A percentile compares a stretch with the other conserved stretches of the same genome.
Evolutionary conservation across 441 rosid species (phyloP).

Genomic region (Daphne laureola): DNA sequence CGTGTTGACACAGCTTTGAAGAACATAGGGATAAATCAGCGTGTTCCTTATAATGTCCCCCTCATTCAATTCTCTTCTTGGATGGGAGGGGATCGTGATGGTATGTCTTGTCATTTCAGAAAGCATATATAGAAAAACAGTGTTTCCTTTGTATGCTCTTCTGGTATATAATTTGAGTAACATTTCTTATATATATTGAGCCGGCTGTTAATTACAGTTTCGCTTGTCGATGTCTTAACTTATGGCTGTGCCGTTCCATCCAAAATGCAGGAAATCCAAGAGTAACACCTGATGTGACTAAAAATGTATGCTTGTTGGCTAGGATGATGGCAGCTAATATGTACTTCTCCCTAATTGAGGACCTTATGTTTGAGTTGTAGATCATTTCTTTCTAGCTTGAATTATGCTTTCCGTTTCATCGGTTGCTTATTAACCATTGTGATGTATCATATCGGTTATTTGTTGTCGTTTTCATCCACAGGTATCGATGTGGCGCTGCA

Average conservation of each 20-base stretch:
- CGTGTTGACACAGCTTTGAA: constrained; percentile 66
- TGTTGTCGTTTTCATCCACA: constrained; percentile 16
- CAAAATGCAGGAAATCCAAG: constrained; percentile 57
- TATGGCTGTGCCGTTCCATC: not conserved
- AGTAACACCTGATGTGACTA: constrained; percentile 80
- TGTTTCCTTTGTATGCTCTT: too few species aligned
- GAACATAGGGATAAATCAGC: constrained; percentile 71
- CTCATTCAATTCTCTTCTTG: constrained; percentile 91
- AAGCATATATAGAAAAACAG: too few species aligned
- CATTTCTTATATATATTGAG: too few species aligned
- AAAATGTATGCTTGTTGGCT: constrained; percentile 74
- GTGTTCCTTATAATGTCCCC: constrained; percentile 81
- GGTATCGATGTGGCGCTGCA: constrained; percentile 57
- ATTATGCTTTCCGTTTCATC: not conserved
- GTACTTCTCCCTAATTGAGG: constrained; percentile 68
- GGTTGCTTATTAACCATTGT: not conserved
- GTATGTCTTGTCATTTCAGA: constrained; percentile 23
- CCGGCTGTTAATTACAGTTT: too few species aligned
- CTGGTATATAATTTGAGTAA: too few species aligned
- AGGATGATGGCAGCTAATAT: constrained; percentile 85
- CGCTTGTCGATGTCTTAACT: too few species aligned
- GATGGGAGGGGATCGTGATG: constrained; percentile 98
- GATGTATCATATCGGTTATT: not conserved
- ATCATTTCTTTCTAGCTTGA: not conserved
- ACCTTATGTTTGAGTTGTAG: constrained; percentile 71